phyloP scores from a whole-genome alignment of 768 basidiomycete genomes.

The Lepiota venenata region DNA sequence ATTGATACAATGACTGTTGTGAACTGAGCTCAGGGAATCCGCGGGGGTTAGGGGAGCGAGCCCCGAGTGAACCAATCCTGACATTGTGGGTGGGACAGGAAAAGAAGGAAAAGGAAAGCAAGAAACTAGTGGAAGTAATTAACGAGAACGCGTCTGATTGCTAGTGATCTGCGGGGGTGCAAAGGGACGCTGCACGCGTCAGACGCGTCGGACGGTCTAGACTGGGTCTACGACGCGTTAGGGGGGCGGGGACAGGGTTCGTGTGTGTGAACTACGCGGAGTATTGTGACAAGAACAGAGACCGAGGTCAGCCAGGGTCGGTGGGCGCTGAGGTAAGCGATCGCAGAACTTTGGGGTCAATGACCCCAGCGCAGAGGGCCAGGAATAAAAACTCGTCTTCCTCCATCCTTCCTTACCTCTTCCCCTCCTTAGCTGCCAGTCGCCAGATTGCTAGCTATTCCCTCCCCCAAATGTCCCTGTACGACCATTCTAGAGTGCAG shows the following conservation, averaged over 20 bases:
- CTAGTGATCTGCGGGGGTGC: too few species aligned
- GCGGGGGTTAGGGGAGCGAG: too few species aligned
- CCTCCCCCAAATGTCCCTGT: conserved; percentile 39
- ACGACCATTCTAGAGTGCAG: conserved; percentile 53
- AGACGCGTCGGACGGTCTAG: too few species aligned
- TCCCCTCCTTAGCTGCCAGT: conserved; percentile 16
- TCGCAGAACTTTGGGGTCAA: conserved; percentile 42
- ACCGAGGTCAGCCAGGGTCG: neutral
- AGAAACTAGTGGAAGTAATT: neutral
- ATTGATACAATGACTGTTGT: too few species aligned
- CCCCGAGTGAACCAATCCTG: too few species aligned
- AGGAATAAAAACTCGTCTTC: conserved; percentile 22
- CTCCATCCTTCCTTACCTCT: conserved; percentile 14
- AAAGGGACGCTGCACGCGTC: too few species aligned
- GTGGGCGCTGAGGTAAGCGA: conserved; percentile 28
- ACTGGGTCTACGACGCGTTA: neutral
- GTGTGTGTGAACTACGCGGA: neutral
- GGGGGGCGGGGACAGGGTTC: neutral
- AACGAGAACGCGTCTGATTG: neutral
- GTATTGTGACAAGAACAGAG: neutral
- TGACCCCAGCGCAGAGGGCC: conserved; percentile 33
- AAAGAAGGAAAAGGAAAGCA: too few species aligned
- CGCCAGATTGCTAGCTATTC: conserved; percentile 12
- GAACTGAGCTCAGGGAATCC: too few species aligned
- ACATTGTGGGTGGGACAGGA: too few species aligned